These are phyloP conservation scores for Emmonsiellopsis sp. DNA, from an alignment of 2,329 filamentous ascomycete species.

Conservation along the genomic window DNA sequence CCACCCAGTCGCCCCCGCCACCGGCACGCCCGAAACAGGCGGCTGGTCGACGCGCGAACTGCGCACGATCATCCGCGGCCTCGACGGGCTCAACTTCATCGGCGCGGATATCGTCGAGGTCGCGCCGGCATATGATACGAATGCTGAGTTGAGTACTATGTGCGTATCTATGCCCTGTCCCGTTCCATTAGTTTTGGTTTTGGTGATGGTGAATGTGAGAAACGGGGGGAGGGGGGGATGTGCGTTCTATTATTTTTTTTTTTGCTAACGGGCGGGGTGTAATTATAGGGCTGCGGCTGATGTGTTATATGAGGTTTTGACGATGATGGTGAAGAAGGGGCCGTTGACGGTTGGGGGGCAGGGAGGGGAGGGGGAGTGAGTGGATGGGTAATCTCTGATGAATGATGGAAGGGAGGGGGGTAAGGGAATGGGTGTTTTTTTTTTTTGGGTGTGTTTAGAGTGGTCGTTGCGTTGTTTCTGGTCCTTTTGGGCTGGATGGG, in stretches of 20 bases:
- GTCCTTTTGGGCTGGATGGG: too few relatives aligned
- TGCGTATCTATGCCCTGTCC: slow-evolving; percentile 13
- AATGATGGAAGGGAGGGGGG: too few relatives aligned
- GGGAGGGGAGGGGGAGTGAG: too few relatives aligned
- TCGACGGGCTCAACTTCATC: slow-evolving; percentile 49
- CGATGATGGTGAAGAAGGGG: slow-evolving; percentile 71
- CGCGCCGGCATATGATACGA: slow-evolving; percentile 52
- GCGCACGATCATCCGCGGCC: slow-evolving; percentile 48
- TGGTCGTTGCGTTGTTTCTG: too few relatives aligned
- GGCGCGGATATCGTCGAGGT: slow-evolving; percentile 55
- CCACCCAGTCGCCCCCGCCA: slow-evolving; percentile 32
- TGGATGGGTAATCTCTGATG: too few relatives aligned
- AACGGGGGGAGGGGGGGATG: too few relatives aligned
- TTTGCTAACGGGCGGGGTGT: neutral
- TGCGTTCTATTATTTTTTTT: neutral
- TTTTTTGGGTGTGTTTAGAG: too few relatives aligned
- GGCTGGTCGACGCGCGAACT: slow-evolving; percentile 54
- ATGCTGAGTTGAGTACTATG: slow-evolving; percentile 48
- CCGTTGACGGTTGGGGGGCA: slow-evolving; percentile 42
- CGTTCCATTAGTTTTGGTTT: neutral
- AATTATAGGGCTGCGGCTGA: slow-evolving; percentile 38
- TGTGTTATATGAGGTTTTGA: slow-evolving; percentile 68
- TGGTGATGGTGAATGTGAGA: neutral
- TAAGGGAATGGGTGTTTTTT: too few relatives aligned
- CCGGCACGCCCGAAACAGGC: slow-evolving; percentile 52